Conservation (phyloP, 768 basidiomycete genomes). For the Calocybe cyanea region DNA sequence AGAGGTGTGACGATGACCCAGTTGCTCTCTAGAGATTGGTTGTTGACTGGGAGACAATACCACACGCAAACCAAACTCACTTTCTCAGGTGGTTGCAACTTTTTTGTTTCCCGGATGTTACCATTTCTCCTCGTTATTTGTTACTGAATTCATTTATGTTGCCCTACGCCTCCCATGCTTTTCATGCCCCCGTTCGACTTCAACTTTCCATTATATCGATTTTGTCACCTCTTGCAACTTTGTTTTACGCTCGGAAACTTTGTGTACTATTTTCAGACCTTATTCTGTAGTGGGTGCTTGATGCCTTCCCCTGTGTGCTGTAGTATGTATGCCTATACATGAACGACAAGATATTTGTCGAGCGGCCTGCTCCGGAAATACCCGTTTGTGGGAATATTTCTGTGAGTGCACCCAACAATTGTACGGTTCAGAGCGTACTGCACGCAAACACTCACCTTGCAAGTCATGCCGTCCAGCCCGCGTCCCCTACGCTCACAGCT, state of each 20-base stretch:
- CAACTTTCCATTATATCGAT: slow-evolving; percentile 5
- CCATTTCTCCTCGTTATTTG: slow-evolving; percentile 9
- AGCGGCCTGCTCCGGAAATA: slow-evolving; percentile 25
- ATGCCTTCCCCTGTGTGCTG: slow-evolving; percentile 21
- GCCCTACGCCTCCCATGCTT: slow-evolving; percentile 21
- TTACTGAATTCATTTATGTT: slow-evolving; percentile 12
- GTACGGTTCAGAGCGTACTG: background rate
- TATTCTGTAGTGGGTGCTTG: slow-evolving; percentile 25
- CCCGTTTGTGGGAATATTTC: slow-evolving; percentile 31
- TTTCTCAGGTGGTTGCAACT: slow-evolving; percentile 4
- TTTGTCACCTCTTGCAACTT: background rate
- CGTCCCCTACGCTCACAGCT: slow-evolving; percentile 33
- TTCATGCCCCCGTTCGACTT: slow-evolving; percentile 4
- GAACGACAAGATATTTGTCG: slow-evolving; percentile 7
- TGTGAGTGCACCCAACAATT: background rate
- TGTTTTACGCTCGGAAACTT: slow-evolving; percentile 9
- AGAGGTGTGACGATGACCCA: slow-evolving; percentile 33
- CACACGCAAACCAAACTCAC: no score
- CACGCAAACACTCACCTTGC: slow-evolving; percentile 11
- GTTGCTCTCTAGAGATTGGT: slow-evolving; percentile 39
- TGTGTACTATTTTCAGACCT: slow-evolving; percentile 17
- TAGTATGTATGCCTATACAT: slow-evolving; percentile 28
- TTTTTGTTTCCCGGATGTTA: slow-evolving; percentile 14
- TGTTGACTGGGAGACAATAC: background rate
- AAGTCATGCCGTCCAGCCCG: slow-evolving; percentile 12